Evolutionary conservation across 1,284 basidiomycete species (phyloP), one percentile per base, ranked within the genome.

Genomic region (Puccinia triticina): DNA sequence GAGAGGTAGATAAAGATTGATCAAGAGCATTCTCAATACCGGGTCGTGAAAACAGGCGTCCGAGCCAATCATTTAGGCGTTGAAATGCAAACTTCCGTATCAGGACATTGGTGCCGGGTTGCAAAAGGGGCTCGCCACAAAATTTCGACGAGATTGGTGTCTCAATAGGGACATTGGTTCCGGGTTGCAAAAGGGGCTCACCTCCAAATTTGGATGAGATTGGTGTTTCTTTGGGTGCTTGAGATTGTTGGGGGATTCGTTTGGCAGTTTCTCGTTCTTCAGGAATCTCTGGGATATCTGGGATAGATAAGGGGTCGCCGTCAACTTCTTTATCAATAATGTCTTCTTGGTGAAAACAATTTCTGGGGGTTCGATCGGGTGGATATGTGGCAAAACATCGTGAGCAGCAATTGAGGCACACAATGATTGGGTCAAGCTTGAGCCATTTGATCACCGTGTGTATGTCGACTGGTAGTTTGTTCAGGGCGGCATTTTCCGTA

Each of bases 1-100:
- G 11, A 11, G 40, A 71, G 29, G 59, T 34, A n/a, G n/a, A n/a
- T 34, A 61, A 61, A 14, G 48, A 57, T 26, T n/a, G 8, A n/a
- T 73, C 78, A 11, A 81, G 53, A 0, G 50, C 29, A 34, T 81
- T 40, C 57, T 81, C 69, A 61, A 81, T 73, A 16, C 69, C 69
- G 16, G 67, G 78, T 23, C 57, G 43, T 11, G 66, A 37, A 16
- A 73, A 21, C n/a, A 59, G 26, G 0, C 67, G 67, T 40, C 64
- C 66, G 32, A 59, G 34, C 67, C 77, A 71, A 14, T 80, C 48
- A 23, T 32, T 34, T 7, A 71, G 53, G 7, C 29, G 7, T 71
- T 69, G 64, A 57, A n/a, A 55, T 1, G 64, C 57, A 50, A 50
- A 59, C 5, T 59, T 8, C 55, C 32, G 26, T 11, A 61, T 4